Percentiles rank a stretch among this genome's conserved stretches.
These are phyloP conservation scores for Oidiodendron maius DNA, from an alignment of 495 filamentous ascomycete genomes.

Conservation along the genomic window DNA sequence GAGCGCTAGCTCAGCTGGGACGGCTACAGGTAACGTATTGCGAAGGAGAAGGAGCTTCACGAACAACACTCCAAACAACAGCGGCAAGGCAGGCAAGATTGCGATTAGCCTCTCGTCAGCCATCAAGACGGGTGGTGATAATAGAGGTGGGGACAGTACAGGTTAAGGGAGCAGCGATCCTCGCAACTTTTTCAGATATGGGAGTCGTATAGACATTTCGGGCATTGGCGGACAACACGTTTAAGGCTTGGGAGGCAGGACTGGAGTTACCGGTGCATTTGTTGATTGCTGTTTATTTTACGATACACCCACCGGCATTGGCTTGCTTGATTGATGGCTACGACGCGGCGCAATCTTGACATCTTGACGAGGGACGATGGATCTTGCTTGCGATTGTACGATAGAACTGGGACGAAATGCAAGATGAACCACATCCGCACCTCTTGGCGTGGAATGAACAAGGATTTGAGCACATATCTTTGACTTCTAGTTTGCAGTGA, in stretches of 20 bases:
- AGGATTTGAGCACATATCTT: not conserved
- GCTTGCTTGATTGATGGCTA: constrained; percentile 10
- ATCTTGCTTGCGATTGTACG: constrained; percentile 15
- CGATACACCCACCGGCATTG: constrained; percentile 10
- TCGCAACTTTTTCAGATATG: too few species aligned
- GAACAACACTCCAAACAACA: constrained; percentile 2
- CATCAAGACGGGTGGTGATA: constrained; percentile 22
- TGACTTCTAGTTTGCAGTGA: too few species aligned
- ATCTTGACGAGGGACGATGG: constrained; percentile 11
- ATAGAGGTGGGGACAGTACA: constrained; percentile 10
- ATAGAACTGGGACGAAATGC: constrained; percentile 15
- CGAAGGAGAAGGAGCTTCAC: constrained; percentile 21
- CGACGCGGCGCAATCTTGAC: constrained; percentile 2
- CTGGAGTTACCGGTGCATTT: constrained; percentile 15
- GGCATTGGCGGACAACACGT: too few species aligned
- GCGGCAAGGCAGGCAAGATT: constrained; percentile 19
- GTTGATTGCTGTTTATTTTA: too few species aligned
- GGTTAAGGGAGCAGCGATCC: constrained; percentile 7
- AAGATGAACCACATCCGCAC: constrained; percentile 16
- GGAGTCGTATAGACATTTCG: too few species aligned
- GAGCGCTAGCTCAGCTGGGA: constrained; percentile 11
- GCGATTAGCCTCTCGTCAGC: constrained; percentile 24
- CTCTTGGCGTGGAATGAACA: constrained; percentile 12
- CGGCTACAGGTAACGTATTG: constrained; percentile 11
- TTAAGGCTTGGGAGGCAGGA: constrained; percentile 1